Conservation (phyloP, 2,329 filamentous ascomycete species). For the Scytalidium lignicola region DNA sequence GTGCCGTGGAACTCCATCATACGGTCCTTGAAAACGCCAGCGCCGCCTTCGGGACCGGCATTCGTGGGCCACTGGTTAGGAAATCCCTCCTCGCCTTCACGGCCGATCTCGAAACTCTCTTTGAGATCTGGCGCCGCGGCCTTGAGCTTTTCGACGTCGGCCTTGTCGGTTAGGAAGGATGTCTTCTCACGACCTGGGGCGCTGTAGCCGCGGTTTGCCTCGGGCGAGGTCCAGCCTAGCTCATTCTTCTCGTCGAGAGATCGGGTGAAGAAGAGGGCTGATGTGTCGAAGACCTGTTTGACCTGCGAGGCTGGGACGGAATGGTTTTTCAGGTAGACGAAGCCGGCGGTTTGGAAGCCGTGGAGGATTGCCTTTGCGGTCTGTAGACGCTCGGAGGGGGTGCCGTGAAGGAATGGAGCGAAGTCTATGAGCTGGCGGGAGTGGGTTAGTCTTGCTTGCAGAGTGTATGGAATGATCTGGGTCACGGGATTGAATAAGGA, state of each 20-base stretch:
- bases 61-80: constrained; percentile 76
- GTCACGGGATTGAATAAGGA: too few species aligned
- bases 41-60: constrained; percentile 36
- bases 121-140: constrained; percentile 57
- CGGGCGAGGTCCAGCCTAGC: constrained; percentile 65
- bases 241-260: constrained; percentile 53
- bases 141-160: constrained; percentile 52
- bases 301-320: constrained; percentile 59
- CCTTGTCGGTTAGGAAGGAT: constrained; percentile 47
- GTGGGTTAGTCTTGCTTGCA: constrained; percentile 6
- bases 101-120: constrained; percentile 61
- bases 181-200: constrained; percentile 69
- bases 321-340: constrained; percentile 83
- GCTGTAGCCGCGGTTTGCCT: constrained; percentile 71
- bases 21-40: constrained; percentile 52
- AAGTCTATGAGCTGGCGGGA: constrained; percentile 68
- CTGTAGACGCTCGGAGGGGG: constrained; percentile 51
- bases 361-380: constrained; percentile 68
- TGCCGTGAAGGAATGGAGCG: constrained; percentile 62
- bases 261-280: constrained; percentile 66
- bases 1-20: constrained; percentile 73
- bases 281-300: constrained; percentile 58
- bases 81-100: constrained; percentile 50
- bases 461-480: too few species aligned
- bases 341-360: constrained; percentile 81